Percentiles rank a stretch among this genome's conserved stretches.
These are phyloP conservation scores for Ceratocystis variospora DNA, from an alignment of 2,329 filamentous ascomycete genomes.

Conservation along the genomic window DNA sequence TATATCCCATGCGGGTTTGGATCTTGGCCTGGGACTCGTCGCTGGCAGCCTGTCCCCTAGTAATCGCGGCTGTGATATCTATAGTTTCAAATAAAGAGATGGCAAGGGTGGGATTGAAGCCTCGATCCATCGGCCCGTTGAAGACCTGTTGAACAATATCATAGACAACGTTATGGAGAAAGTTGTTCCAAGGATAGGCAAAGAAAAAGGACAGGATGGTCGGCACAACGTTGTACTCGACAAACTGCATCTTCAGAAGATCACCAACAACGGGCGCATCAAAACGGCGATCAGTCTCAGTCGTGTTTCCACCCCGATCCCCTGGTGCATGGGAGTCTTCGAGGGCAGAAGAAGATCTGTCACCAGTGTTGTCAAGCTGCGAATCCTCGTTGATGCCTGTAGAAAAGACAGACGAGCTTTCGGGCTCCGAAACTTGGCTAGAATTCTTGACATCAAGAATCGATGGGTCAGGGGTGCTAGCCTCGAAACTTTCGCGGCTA, in stretches of 20 bases:
- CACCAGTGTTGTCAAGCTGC: constrained; percentile 3
- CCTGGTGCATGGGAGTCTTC: constrained; percentile 4
- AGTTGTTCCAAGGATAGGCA: constrained; percentile 98
- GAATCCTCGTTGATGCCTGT: constrained; percentile 17
- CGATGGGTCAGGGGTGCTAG: constrained; percentile 13
- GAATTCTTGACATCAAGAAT: constrained; percentile 18
- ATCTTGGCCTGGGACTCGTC: constrained; percentile 72
- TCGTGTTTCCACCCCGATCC: neutral
- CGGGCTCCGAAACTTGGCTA: constrained; percentile 18
- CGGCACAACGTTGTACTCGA: constrained; percentile 84
- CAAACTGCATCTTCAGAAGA: constrained; percentile 89
- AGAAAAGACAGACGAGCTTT: constrained; percentile 19
- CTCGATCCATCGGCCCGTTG: constrained; percentile 93
- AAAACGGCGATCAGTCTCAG: neutral
- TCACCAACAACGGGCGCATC: constrained; percentile 67
- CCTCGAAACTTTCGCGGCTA: constrained; percentile 15
- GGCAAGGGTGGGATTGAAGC: constrained; percentile 78
- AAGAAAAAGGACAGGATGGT: constrained; percentile 99
- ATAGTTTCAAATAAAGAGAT: constrained; percentile 88
- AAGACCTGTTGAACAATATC: constrained; percentile 98
- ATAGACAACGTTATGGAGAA: constrained; percentile 96
- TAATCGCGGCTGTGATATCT: constrained; percentile 78
- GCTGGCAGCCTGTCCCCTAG: constrained; percentile 75
- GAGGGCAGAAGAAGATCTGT: constrained; percentile 5
- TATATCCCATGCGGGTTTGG: constrained; percentile 90